Evolutionary conservation across 257 asterid species (phyloP), one percentile per base, ranked within the genome.

Genomic region (Striga asiatica): DNA sequence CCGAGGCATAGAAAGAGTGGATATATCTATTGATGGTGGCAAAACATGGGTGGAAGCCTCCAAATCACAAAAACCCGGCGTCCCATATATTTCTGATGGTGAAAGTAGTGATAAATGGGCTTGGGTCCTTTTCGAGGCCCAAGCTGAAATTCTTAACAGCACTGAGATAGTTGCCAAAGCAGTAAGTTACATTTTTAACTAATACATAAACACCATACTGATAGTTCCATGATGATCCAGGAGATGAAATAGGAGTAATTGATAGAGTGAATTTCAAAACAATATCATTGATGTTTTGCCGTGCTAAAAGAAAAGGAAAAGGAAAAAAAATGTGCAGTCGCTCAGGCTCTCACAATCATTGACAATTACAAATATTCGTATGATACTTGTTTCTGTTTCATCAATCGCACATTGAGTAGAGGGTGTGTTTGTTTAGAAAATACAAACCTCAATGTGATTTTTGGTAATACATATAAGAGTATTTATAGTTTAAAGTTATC

Each of bases 1-100:
- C 2, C 81, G 97, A 28, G 97, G 98, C 71, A 88, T 92, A 31
- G 98, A 92, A 73, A 76, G 98, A 67, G 93, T 92, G 22, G 98
- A 92, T 55, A 39, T 84, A 66, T 92, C 97, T 62, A 50, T 80
- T 14, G 84, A 92, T 61, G 94, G 97, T 6, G 97, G 95, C 62
- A 88, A 81, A 71, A 79, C 94, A 24, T 92, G 97, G 97, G 54
- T 76, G 58, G 98, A 92, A 78, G 97, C 95, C 69, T 54, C 82
- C 61, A 84, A 79, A 66, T 78, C 60, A 62, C 98, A 88, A 73
- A 92, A 75, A 70, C 21, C 79, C 23, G 84, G 86, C 19, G 29
- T 72, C 61, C 84, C 86, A 47, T 88, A 92, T 56, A 42, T 74
- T 62, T 70, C 95, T 60, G 98, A 74, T 52, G 66, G 61, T 28